Conservation (phyloP, 306 rosid species). For the Arachis hypogaea region DNA sequence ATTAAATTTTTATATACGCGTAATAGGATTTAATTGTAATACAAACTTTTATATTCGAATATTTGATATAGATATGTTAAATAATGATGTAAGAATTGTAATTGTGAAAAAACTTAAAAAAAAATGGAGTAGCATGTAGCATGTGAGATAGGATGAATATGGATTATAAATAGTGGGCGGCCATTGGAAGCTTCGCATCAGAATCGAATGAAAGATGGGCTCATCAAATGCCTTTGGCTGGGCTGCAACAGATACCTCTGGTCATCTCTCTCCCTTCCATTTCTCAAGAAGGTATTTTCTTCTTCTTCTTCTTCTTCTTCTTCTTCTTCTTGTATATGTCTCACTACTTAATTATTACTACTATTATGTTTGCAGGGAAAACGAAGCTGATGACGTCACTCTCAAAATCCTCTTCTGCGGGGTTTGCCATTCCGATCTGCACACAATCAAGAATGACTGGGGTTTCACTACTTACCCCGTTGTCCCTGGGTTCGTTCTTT, state of each 20-base stretch:
- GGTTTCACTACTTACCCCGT: conserved; percentile 78
- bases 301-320: not conserved
- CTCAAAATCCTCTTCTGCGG: conserved; percentile 78
- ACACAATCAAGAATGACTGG: conserved; percentile 74
- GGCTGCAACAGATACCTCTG: conserved; percentile 57
- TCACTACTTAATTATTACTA: no score
- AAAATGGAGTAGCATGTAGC: no score
- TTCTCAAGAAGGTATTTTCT: conserved; percentile 52
- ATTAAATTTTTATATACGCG: no score
- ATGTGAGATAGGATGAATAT: no score
- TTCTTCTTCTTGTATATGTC: not conserved
- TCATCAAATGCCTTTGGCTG: conserved; percentile 54
- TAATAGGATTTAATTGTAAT: no score
- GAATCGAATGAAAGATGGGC: conserved; percentile 30
- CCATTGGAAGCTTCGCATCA: no score
- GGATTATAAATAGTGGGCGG: no score
- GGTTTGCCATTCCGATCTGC: conserved; percentile 94
- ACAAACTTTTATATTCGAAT: no score
- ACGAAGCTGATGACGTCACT: conserved; percentile 71
- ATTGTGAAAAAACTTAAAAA: no score
- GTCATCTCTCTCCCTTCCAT: conserved; percentile 52
- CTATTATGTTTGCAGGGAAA: conserved; percentile 58
- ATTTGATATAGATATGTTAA: no score
- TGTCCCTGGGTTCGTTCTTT: conserved; percentile 74
- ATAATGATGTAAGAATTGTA: no score